Base-by-base conservation (phyloP, 2,329 filamentous ascomycete species). In the Colletotrichum orchidophilum region DNA sequence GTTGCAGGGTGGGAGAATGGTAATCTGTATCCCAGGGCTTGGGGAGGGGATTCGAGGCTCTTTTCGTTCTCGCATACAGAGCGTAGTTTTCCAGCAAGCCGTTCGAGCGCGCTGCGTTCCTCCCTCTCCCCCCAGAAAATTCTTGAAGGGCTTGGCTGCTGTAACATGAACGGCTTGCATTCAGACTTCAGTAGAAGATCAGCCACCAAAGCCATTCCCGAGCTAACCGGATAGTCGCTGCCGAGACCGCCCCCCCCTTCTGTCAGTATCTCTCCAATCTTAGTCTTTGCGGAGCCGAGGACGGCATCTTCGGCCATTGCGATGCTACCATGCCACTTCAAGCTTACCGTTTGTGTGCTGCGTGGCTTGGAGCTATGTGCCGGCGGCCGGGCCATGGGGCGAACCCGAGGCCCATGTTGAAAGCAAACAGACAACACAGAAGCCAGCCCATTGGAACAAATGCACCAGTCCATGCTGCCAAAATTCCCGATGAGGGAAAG, bases 171-270 rank as follows among this genome's bases (percentile, higher is more conserved):
- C 18, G 57, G 63, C 39, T 53, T 59, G 50, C 26, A 58, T 54
- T 13, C 55, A 35, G 54, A n/a, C 39, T 46, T n/a, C 27, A 59
- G 35, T 18, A 6, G 18, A 46, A 46, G 33, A 46, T 63, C 57
- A 42, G n/a, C 54, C n/a, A 24, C 58, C 26, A n/a, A 39, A 35
- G 24, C 46, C n/a, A 11, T n/a, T 35, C 46, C 64, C 58, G 64
- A 69, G 69, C 46, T 71, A 59, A 69, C 69, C 69, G 69, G 65
- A 69, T 69, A 69, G 33, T 64, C 69, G 64, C 59, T 59, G 59
- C 69, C 69, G 65, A 71, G 64, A 49, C 26, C 26, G 27, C 13
- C 54, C 24, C 61, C 31, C 27, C 24, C 33, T 59, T 35, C 60
- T 29, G 18, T 31, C 18, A 61, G 24, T n/a, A 8, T 33, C 15